Evolutionary conservation across 148 eudicot species (phyloP).

Genomic region (Silene latifolia): DNA sequence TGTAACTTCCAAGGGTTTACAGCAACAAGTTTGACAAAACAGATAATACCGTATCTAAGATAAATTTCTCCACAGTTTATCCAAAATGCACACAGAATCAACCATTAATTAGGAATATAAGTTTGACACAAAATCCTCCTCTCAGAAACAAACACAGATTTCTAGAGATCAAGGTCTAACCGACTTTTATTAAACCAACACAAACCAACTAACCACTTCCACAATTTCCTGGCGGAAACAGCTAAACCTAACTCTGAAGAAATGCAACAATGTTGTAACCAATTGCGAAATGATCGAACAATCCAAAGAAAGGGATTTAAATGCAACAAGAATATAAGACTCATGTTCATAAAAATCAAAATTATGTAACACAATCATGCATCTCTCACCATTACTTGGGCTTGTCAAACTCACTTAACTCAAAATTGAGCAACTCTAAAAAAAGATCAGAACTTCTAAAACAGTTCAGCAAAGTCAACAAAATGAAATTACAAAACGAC

Average conservation of each 20-base stretch:
- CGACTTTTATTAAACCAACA: too few relatives aligned
- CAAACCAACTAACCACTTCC: too few relatives aligned
- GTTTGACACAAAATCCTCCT: background rate
- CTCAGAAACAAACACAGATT: background rate
- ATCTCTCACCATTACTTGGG: background rate
- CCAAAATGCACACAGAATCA: background rate
- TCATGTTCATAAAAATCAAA: background rate
- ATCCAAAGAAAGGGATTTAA: too few relatives aligned
- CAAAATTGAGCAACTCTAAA: background rate
- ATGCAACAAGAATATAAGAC: background rate
- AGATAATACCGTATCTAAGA: background rate
- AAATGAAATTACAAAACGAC: too few relatives aligned
- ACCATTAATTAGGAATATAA: too few relatives aligned
- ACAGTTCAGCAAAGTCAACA: too few relatives aligned
- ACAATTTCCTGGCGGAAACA: too few relatives aligned
- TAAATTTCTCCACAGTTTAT: background rate
- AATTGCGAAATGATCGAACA: background rate
- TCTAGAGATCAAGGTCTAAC: too few relatives aligned
- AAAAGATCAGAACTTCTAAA: too few relatives aligned
- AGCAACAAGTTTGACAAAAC: too few relatives aligned
- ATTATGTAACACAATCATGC: background rate
- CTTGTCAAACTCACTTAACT: background rate
- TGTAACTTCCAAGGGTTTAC: too few relatives aligned
- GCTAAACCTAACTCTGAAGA: background rate
- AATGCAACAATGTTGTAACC: too few relatives aligned